phyloP scores from a whole-genome alignment of 164 flowering plant genomes.

The Kingdonia uniflora region DNA sequence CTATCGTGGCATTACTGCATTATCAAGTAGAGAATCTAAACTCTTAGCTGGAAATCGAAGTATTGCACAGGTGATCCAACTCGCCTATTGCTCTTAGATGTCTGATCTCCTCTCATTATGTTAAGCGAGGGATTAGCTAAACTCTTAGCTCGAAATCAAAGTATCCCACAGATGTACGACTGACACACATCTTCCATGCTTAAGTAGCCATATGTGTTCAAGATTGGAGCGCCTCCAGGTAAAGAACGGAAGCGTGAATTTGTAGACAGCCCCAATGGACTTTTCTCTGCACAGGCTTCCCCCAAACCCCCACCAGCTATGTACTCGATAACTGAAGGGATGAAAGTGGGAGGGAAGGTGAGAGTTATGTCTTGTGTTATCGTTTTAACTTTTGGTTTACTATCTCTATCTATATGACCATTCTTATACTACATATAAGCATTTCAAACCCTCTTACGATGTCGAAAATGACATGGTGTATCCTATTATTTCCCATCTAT shows the following conservation, averaged over 20 bases:
- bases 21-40: constrained; percentile 90
- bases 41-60: constrained; percentile 85
- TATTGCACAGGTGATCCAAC: constrained; percentile 63
- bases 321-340: constrained; percentile 75
- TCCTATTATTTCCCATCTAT: no score
- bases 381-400: no score
- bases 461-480: no score
- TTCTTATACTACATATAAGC: no score
- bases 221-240: constrained; percentile 82
- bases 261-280: constrained; percentile 82
- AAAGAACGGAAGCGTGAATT: constrained; percentile 86
- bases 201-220: constrained; percentile 81
- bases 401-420: no score
- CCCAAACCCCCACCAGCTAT: constrained; percentile 92
- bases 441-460: no score
- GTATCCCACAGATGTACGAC: constrained; percentile 60
- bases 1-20: constrained; percentile 76
- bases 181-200: constrained; percentile 6
- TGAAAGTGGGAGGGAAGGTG: constrained; percentile 95
- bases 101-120: no score
- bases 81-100: background rate
- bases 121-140: constrained; percentile 19
- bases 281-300: constrained; percentile 95
- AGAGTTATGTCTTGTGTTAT: background rate
- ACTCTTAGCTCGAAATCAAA: constrained; percentile 84